These are phyloP conservation scores for Escallonia herrerae DNA, from an alignment of 129 eudicot genomes.

Conservation along the genomic window DNA sequence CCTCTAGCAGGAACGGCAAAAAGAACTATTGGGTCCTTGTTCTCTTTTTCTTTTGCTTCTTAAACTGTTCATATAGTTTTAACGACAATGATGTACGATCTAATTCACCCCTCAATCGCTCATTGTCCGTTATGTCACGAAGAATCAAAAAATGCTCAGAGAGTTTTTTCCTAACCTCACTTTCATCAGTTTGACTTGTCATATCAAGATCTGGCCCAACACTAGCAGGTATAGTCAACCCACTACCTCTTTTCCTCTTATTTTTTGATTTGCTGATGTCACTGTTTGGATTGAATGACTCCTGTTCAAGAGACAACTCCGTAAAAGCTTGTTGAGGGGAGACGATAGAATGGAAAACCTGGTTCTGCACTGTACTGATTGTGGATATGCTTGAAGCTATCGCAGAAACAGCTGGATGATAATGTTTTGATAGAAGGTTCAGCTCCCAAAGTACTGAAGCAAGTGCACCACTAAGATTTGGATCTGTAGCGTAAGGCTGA, in stretches of 20 bases:
- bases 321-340: slow-evolving; percentile 76
- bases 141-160: slow-evolving; percentile 55
- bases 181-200: slow-evolving; percentile 26
- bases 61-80: slow-evolving; percentile 44
- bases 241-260: slow-evolving; percentile 40
- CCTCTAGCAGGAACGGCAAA: too few relatives aligned
- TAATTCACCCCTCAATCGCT: slow-evolving; percentile 58
- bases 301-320: slow-evolving; percentile 50
- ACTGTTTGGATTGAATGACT: slow-evolving; percentile 28
- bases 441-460: slow-evolving; percentile 97
- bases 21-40: not conserved
- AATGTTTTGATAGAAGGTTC: slow-evolving; percentile 68
- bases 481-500: slow-evolving; percentile 76
- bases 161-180: slow-evolving; percentile 47
- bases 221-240: slow-evolving; percentile 4
- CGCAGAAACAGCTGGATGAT: slow-evolving; percentile 66
- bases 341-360: slow-evolving; percentile 36
- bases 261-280: slow-evolving; percentile 26
- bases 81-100: slow-evolving; percentile 36
- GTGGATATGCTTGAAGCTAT: slow-evolving; percentile 57
- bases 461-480: slow-evolving; percentile 83
- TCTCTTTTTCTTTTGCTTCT: slow-evolving; percentile 57
- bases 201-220: slow-evolving; percentile 21
- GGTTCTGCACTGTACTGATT: slow-evolving; percentile 30
- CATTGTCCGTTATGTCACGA: slow-evolving; percentile 57